A percentile compares a stretch with the other conserved stretches of the same genome.
Conservation (phyloP, 2,329 filamentous ascomycete genomes). For the Ilyonectria robusta region DNA sequence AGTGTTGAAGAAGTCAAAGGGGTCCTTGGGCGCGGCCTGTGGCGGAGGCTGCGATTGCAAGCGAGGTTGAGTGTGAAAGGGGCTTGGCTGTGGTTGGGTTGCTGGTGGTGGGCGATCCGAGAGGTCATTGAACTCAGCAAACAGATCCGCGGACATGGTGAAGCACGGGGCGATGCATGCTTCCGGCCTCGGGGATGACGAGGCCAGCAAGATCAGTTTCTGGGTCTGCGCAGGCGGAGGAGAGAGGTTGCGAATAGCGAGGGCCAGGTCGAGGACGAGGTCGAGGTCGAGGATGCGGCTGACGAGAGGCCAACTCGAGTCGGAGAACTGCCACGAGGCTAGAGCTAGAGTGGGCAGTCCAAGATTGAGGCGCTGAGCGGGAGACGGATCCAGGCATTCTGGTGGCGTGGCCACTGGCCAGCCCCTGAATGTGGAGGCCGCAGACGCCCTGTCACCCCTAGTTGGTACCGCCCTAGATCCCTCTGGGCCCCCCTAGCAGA, state of each 20-base stretch:
- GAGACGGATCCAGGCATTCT: slow-evolving; percentile 2
- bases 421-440: slow-evolving; percentile 15
- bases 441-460: slow-evolving; percentile 4
- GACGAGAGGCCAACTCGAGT: slow-evolving; percentile 6
- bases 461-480: not conserved
- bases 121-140: slow-evolving; percentile 72
- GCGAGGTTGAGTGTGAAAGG: no score
- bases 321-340: slow-evolving; percentile 10
- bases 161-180: slow-evolving; percentile 35
- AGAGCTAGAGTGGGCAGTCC: slow-evolving; percentile 1
- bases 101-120: slow-evolving; percentile 53
- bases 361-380: slow-evolving; percentile 2
- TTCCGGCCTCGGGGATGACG: slow-evolving; percentile 24
- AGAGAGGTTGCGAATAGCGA: slow-evolving; percentile 6
- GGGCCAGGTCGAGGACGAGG: slow-evolving; percentile 1
- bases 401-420: slow-evolving; percentile 25
- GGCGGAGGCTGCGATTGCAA: slow-evolving; percentile 18
- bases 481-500: not conserved
- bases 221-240: not conserved
- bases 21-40: slow-evolving; percentile 43
- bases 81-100: slow-evolving; percentile 11
- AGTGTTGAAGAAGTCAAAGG: slow-evolving; percentile 45
- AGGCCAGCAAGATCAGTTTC: slow-evolving; percentile 9
- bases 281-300: slow-evolving; percentile 19
- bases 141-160: slow-evolving; percentile 75